Evolutionary conservation across 176 grass and related monocot species (phyloP), one percentile per base, ranked within the genome.

Genomic region (Miscanthus lutarioriparius): DNA sequence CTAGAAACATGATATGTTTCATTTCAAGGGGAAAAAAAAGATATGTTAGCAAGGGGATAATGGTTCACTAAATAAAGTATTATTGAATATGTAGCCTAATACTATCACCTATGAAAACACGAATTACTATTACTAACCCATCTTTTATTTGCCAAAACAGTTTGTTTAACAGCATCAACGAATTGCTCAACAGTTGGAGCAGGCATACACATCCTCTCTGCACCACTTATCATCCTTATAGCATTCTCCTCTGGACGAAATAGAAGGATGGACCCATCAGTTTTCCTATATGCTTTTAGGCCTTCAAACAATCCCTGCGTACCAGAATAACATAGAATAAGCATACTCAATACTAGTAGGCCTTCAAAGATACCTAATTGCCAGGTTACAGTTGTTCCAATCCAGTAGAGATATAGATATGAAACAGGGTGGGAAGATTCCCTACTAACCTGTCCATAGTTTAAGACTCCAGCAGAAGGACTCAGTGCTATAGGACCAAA

Each of bases 181-280:
- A 98, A 95, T 41, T 98, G 89, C 40, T 95, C 89, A 33, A 93
- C 77, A 76, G 89, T 89, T 25, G 89, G 91, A 80, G 91, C 75
- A 80, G 89, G 91, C 96, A 98, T 95, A 71, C 96, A 98, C 88
- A 98, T 91, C 71, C 89, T 73, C 6, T 98, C 96, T 58, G 96
- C 91, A 90, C 96, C 96, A 47, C 68, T 64, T 62, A 38, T 90
- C 93, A 98, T 92, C 85, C 90, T 70, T 64, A 78, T 25, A 27
- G 89, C 94, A 90, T 97, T 97, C 77, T 91, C 91, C 38, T 91
- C 75, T 0, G 89, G 89, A 65, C 89, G 89, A 87, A 97, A 90
- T 65, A 97, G 78, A 17, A 95, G 71, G 87, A 98, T 86, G 14
- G 91, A 92, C 37, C 96, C 91, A 81, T 95, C 89, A 72, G 87